Percentiles rank a stretch among this genome's conserved stretches.
These are phyloP conservation scores for Aspergillus ostianus DNA, from an alignment of 495 filamentous ascomycete species.

Conservation along the genomic window DNA sequence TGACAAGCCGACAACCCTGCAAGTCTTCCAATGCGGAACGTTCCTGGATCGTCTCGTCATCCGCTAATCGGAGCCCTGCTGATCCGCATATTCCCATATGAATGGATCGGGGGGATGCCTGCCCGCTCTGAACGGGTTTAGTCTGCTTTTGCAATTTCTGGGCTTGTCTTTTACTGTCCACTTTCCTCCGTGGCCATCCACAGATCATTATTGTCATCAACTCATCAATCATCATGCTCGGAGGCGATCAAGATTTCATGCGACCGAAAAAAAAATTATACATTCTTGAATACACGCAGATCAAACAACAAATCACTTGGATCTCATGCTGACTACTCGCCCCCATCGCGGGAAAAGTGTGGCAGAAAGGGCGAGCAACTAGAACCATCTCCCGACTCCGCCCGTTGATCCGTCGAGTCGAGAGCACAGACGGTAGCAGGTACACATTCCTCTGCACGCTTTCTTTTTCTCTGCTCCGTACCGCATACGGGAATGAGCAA, in stretches of 20 bases:
- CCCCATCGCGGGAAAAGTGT: background rate
- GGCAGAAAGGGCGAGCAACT: background rate
- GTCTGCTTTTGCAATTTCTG: constrained; percentile 4
- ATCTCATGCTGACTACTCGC: constrained; percentile 1
- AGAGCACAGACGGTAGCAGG: constrained; percentile 12
- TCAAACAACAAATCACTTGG: no score
- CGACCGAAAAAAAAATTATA: background rate
- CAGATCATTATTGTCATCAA: no score
- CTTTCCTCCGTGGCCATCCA: no score
- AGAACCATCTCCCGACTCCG: constrained; percentile 4
- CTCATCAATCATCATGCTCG: no score
- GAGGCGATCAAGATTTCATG: background rate
- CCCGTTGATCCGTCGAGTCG: constrained; percentile 5
- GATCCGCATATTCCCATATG: constrained; percentile 10
- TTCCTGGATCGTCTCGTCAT: constrained; percentile 23
- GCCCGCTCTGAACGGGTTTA: constrained; percentile 8
- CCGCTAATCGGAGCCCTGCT: constrained; percentile 18
- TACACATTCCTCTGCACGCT: constrained; percentile 8
- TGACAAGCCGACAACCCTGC: constrained; percentile 5
- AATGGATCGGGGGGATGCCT: constrained; percentile 2
- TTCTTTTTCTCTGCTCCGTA: constrained; percentile 8
- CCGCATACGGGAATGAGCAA: background rate
- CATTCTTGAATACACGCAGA: no score
- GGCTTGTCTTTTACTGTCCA: background rate
- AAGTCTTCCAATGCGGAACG: constrained; percentile 12